Base-by-base conservation (phyloP, 2,329 filamentous ascomycete genomes). In the Beauveria sp. region DNA sequence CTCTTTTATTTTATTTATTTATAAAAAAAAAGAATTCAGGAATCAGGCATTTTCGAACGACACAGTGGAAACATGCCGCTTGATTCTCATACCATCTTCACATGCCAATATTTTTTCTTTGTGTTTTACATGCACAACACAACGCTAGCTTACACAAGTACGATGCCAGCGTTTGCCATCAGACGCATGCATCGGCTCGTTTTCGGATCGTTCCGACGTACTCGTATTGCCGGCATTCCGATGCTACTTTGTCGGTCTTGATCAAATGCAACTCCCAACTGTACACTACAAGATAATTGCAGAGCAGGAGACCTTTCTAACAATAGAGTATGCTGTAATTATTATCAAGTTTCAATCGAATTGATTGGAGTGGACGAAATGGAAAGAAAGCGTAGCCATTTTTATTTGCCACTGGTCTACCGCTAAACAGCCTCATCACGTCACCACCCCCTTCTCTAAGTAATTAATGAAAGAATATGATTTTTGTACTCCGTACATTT, bases 1-100 rank as follows among this genome's bases (percentile, higher is more conserved):
- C 28, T 34, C 30, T 34, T 5, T 34, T 12, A n/a, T 34, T 37
- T 37, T 37, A 16, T 37, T 37, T 14, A 34, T 14, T 14, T 5
- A 34, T 10, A 16, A n/a, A 34, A 24, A 53, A 53, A 53, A 53
- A 56, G 24, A 10, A 30, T n/a, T 6, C 30, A 18, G 16, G 18
- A 37, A 16, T 37, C 40, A 26, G 26, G 40, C n/a, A 6, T 37
- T 47, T 12, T 52, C 30, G 2, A 20, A 20, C 37, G 16, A 14
- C 22, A 30, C 30, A 55, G 51, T 61, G 50, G 58, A 30, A 61
- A 55, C 58, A 61, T 61, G 50, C 20, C 24, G 22, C 41, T 54
- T 16, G 12, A 54, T 60, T 43, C 41, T 61, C 58, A 61, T 55
- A 50, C 58, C 51, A 61, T 37, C 28, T 61, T 61, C 58, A 61